Percentiles rank a stretch among this genome's conserved stretches.
These are phyloP conservation scores for Penicillium sp. DNA, from an alignment of 2,329 filamentous ascomycete genomes.

Conservation along the genomic window DNA sequence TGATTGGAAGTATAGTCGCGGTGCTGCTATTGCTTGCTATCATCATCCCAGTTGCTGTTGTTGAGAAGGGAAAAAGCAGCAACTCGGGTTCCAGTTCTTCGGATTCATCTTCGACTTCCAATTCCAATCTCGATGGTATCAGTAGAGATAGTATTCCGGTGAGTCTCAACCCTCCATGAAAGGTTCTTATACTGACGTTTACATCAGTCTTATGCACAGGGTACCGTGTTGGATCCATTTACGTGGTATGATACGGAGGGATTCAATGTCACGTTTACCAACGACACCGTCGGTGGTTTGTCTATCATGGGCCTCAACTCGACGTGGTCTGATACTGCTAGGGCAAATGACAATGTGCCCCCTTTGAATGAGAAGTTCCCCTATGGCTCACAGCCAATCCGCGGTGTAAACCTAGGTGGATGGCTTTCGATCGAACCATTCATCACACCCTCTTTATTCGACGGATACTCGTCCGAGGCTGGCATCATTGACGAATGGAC, in stretches of 20 bases:
- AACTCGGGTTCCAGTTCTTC: constrained; percentile 23
- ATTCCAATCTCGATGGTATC: constrained; percentile 51
- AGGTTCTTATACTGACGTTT: background rate
- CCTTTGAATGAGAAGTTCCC: constrained; percentile 71
- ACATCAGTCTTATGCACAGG: constrained; percentile 55
- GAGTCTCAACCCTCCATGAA: constrained; percentile 14
- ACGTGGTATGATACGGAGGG: constrained; percentile 84
- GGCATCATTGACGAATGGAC: constrained; percentile 85
- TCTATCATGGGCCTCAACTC: constrained; percentile 84
- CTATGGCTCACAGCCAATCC: constrained; percentile 73
- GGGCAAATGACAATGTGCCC: constrained; percentile 74
- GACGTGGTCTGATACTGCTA: constrained; percentile 76
- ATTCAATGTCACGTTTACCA: constrained; percentile 93
- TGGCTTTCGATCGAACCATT: constrained; percentile 94
- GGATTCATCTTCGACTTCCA: constrained; percentile 27
- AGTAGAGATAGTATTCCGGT: constrained; percentile 57
- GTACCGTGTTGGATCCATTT: constrained; percentile 79
- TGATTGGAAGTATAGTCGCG: constrained; percentile 53
- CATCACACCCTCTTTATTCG: constrained; percentile 88
- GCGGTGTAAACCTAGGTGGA: constrained; percentile 87
- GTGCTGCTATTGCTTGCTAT: constrained; percentile 58
- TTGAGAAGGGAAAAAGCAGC: constrained; percentile 56
- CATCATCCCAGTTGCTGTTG: constrained; percentile 63
- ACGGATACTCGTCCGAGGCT: constrained; percentile 56
- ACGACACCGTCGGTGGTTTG: constrained; percentile 76